Conservation (phyloP, 23 red algal genomes). For the Gracilaria caudata region DNA sequence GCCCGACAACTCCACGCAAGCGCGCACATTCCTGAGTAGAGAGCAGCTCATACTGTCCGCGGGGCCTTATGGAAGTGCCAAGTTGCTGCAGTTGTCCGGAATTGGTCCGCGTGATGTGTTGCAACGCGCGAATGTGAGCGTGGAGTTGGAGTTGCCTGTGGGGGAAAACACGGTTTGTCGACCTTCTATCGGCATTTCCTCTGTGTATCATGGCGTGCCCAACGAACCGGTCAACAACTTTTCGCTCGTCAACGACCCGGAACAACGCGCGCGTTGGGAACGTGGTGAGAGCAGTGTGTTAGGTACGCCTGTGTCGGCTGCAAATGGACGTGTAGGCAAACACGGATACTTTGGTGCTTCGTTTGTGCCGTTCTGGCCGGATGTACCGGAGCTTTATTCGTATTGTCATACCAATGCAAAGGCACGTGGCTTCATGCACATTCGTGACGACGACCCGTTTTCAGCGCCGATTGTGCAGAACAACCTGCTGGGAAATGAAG, state of each 20-base stretch:
- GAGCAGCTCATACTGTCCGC: conserved; percentile 35
- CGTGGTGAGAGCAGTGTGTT: conserved; percentile 33
- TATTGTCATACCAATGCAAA: conserved; percentile 18
- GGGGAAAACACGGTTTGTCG: conserved; percentile 19
- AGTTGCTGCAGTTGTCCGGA: conserved; percentile 48
- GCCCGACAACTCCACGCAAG: not conserved
- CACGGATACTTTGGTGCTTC: conserved; percentile 6
- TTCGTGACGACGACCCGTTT: conserved; percentile 12
- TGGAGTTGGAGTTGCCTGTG: conserved; percentile 48
- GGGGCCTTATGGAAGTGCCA: conserved; percentile 24
- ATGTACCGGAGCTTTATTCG: conserved; percentile 32
- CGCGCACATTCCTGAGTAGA: not conserved
- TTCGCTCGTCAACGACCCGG: conserved; percentile 10
- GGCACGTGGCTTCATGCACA: not conserved
- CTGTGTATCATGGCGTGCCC: conserved; percentile 31
- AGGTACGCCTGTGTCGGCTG: conserved; percentile 20
- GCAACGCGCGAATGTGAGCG: conserved; percentile 3
- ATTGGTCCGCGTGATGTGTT: conserved; percentile 45
- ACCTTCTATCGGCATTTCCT: not conserved
- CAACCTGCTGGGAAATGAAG: conserved; percentile 5
- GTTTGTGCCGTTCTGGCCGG: conserved; percentile 1
- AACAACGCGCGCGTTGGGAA: conserved; percentile 16
- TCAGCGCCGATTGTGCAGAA: conserved; percentile 26
- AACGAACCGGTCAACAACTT: conserved; percentile 37
- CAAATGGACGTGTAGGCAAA: conserved; percentile 7